These are phyloP conservation scores for Colletotrichum melonis DNA, from an alignment of 2,329 filamentous ascomycete genomes.

Conservation along the genomic window DNA sequence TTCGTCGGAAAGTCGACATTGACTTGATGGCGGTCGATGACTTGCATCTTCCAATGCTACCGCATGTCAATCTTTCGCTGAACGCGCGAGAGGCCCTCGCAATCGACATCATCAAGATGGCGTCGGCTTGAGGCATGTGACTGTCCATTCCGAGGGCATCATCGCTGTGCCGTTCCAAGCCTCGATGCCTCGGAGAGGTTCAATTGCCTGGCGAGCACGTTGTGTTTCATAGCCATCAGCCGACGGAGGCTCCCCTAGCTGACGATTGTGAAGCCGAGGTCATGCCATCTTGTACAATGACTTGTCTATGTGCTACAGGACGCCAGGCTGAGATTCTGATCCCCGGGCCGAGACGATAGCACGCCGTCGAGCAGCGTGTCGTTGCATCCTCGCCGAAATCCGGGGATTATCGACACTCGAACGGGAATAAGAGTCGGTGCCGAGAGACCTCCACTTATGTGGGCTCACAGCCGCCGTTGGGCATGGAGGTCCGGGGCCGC, in stretches of 20 bases:
- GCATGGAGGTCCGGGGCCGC: neutral
- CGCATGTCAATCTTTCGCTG: neutral
- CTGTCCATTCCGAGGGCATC: neutral
- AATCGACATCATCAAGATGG: accelerated
- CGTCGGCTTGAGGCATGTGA: neutral
- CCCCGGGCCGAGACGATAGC: neutral
- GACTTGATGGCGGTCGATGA: neutral
- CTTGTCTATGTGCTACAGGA: neutral
- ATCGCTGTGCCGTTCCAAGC: neutral
- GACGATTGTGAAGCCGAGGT: neutral
- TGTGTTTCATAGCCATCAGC: neutral
- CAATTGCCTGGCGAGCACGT: accelerated
- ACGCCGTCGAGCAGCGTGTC: neutral
- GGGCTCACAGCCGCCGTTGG: neutral
- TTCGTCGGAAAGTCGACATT: neutral
- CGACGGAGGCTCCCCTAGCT: accelerated
- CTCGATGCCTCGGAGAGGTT: neutral
- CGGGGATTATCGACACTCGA: neutral
- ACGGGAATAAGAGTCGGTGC: neutral
- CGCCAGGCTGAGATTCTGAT: neutral
- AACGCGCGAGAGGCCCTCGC: accelerated
- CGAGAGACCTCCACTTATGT: neutral
- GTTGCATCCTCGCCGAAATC: neutral
- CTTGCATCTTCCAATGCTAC: neutral
- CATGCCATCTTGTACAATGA: neutral